Conservation (phyloP, 352 stramenopile genomes). For the Phytophthora litchii region DNA sequence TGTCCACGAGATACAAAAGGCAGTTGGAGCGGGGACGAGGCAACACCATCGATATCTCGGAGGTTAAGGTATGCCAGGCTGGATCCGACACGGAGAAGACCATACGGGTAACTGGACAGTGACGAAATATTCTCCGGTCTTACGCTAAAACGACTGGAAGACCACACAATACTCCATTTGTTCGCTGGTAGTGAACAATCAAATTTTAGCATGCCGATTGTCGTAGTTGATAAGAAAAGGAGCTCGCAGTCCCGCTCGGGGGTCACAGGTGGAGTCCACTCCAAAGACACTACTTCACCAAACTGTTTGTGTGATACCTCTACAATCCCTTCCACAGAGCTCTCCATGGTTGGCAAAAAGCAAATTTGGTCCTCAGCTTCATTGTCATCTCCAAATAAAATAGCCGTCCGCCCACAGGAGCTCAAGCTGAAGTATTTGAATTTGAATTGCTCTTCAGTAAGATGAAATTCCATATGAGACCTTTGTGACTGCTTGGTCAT, state of each 20-base stretch:
- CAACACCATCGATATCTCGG: conserved; percentile 45
- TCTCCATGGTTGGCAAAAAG: conserved; percentile 58
- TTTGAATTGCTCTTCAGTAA: conserved; percentile 34
- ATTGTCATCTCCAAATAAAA: conserved; percentile 48
- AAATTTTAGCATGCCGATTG: conserved; percentile 67
- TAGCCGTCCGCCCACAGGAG: conserved; percentile 55
- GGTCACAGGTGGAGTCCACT: conserved; percentile 68
- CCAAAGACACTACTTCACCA: conserved; percentile 57
- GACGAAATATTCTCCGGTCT: conserved; percentile 56
- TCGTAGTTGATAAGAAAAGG: conserved; percentile 67
- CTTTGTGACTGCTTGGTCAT: conserved; percentile 21
- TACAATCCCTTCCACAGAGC: conserved; percentile 59
- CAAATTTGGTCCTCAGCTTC: conserved; percentile 47
- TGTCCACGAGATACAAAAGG: conserved; percentile 14
- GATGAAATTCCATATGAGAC: conserved; percentile 47
- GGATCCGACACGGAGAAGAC: conserved; percentile 49
- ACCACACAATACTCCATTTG: conserved; percentile 68
- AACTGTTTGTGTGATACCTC: conserved; percentile 63
- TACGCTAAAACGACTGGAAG: conserved; percentile 62
- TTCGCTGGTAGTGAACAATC: conserved; percentile 44
- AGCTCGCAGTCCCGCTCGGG: conserved; percentile 59
- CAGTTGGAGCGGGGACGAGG: conserved; percentile 19
- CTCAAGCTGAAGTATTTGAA: conserved; percentile 67
- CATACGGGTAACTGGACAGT: conserved; percentile 59
- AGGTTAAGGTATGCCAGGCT: conserved; percentile 67